Percentiles rank a stretch among this genome's conserved stretches.
phyloP scores from a whole-genome alignment of 1,284 basidiomycete genomes.

The Pseudozyma thailandica region DNA sequence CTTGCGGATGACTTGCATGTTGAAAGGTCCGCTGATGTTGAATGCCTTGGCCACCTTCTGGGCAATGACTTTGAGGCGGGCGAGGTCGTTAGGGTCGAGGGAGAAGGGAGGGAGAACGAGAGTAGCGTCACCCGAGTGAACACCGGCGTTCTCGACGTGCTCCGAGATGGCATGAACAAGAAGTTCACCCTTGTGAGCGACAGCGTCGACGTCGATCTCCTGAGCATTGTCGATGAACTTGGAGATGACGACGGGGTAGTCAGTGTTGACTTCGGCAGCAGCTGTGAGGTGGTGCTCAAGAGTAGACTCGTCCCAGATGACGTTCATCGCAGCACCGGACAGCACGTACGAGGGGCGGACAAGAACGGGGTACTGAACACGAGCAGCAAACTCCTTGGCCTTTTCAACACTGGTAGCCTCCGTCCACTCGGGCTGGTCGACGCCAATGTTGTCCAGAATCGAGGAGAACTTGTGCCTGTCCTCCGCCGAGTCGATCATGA shows the following conservation, averaged over 20 bases:
- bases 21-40: slow-evolving; percentile 96
- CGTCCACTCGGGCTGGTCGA: slow-evolving; percentile 96
- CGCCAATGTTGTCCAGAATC: slow-evolving; percentile 90
- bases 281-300: slow-evolving; percentile 92
- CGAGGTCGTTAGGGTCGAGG: slow-evolving; percentile 79
- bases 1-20: slow-evolving; percentile 99
- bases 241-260: slow-evolving; percentile 96
- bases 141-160: slow-evolving; percentile 98
- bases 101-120: slow-evolving; percentile 97
- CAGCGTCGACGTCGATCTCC: slow-evolving; percentile 98
- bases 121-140: slow-evolving; percentile 98
- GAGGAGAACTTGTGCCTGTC: slow-evolving; percentile 99
- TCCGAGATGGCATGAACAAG: slow-evolving; percentile 96
- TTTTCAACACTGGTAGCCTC: slow-evolving; percentile 89
- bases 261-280: slow-evolving; percentile 92
- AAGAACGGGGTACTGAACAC: slow-evolving; percentile 73
- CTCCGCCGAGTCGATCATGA: slow-evolving; percentile 95
- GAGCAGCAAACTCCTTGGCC: slow-evolving; percentile 89
- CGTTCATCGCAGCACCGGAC: slow-evolving; percentile 99
- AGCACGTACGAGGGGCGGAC: slow-evolving; percentile 82
- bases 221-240: slow-evolving; percentile 98
- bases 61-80: slow-evolving; percentile 87
- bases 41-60: slow-evolving; percentile 94
- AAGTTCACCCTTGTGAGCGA: slow-evolving; percentile 92
- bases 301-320: slow-evolving; percentile 89